A percentile compares a stretch with the other conserved stretches of the same genome.
phyloP scores from a whole-genome alignment of 1,284 basidiomycete species.

The Chondrostereum purpureum region DNA sequence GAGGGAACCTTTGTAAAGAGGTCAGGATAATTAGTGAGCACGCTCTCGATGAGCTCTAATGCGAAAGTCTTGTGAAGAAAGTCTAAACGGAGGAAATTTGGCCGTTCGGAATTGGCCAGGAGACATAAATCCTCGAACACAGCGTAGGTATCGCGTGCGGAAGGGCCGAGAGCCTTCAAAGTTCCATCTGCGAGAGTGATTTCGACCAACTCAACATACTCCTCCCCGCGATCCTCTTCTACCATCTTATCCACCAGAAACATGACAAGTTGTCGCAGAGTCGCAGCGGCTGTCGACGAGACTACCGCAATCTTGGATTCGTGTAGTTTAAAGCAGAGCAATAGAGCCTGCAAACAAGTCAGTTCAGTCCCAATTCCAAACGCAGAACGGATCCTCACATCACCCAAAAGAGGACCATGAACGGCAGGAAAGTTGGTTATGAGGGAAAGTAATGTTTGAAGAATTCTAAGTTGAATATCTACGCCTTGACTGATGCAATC shows the following conservation, averaged over 20 bases:
- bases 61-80: slow-evolving; percentile 90
- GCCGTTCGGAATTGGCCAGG: slow-evolving; percentile 77
- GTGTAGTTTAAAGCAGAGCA: slow-evolving; percentile 91
- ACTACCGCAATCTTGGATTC: slow-evolving; percentile 95
- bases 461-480: slow-evolving; percentile 88
- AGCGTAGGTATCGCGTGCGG: slow-evolving; percentile 80
- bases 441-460: slow-evolving; percentile 85
- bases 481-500: slow-evolving; percentile 90
- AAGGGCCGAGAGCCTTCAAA: slow-evolving; percentile 61
- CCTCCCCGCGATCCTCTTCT: slow-evolving; percentile 62
- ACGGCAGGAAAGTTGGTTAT: slow-evolving; percentile 82
- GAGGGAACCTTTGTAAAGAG: slow-evolving; percentile 71
- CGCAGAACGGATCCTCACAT: slow-evolving; percentile 44
- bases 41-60: slow-evolving; percentile 93
- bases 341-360: slow-evolving; percentile 54
- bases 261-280: slow-evolving; percentile 94
- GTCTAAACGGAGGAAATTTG: slow-evolving; percentile 80
- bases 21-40: slow-evolving; percentile 89
- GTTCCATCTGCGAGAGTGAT: slow-evolving; percentile 60
- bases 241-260: slow-evolving; percentile 95
- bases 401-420: slow-evolving; percentile 73
- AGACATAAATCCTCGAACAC: slow-evolving; percentile 89
- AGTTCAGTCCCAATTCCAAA: slow-evolving; percentile 8
- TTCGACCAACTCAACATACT: slow-evolving; percentile 26
- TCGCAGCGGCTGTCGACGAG: slow-evolving; percentile 95